Conservation (phyloP, 495 filamentous ascomycete genomes). For the Aspergillus diversus region DNA sequence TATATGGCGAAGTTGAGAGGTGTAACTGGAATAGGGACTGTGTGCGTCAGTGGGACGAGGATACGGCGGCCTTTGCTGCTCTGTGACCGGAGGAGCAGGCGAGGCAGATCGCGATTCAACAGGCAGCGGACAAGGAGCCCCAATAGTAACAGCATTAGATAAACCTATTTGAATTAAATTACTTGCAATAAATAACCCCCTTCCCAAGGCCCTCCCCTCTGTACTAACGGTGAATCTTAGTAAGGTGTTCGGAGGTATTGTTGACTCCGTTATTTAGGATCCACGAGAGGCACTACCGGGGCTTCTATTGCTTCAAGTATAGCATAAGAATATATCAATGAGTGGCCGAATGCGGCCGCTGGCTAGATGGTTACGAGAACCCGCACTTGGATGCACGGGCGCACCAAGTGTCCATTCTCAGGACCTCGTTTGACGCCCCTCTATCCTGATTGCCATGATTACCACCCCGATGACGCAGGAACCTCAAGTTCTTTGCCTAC, state of each 20-base stretch:
- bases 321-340: background rate
- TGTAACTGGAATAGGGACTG: constrained; percentile 67
- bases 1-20: constrained; percentile 64
- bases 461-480: background rate
- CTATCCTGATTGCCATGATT: background rate
- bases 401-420: background rate
- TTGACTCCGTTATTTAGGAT: background rate
- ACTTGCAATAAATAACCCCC: background rate
- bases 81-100: constrained; percentile 52
- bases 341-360: background rate
- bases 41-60: constrained; percentile 58
- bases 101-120: constrained; percentile 43
- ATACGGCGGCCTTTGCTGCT: constrained; percentile 51
- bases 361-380: background rate
- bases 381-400: background rate
- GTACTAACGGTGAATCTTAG: background rate
- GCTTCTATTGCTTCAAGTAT: background rate
- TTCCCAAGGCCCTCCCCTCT: background rate
- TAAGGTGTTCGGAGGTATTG: background rate
- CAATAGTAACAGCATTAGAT: background rate
- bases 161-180: background rate
- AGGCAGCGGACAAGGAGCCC: constrained; percentile 11
- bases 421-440: background rate
- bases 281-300: background rate
- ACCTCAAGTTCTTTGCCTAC: background rate